These are phyloP conservation scores for Chara braunii DNA, from an alignment of 139 green algal species.

Conservation along the genomic window DNA sequence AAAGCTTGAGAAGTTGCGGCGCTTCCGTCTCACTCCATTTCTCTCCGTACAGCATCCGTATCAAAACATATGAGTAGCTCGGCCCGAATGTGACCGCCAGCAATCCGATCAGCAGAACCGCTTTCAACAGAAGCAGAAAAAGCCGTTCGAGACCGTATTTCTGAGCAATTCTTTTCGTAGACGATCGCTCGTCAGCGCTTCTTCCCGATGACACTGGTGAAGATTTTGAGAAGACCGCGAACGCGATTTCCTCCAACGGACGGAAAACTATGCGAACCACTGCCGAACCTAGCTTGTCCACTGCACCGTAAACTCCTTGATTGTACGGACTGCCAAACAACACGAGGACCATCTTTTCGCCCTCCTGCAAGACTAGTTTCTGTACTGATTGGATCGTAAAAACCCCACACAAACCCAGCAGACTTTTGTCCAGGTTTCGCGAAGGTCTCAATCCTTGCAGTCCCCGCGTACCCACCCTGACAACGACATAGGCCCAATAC, in stretches of 20 bases:
- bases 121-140: too few relatives aligned
- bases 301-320: constrained; percentile 43
- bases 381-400: constrained; percentile 40
- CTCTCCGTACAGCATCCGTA: constrained; percentile 28
- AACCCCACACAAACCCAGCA: constrained; percentile 20
- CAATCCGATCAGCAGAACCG: background rate
- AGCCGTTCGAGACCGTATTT: too few relatives aligned
- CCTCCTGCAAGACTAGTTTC: constrained; percentile 41
- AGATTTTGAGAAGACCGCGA: too few relatives aligned
- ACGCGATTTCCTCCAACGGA: constrained; percentile 47
- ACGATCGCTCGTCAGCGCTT: too few relatives aligned
- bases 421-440: background rate
- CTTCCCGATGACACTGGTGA: too few relatives aligned
- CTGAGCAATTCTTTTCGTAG: too few relatives aligned
- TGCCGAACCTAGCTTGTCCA: constrained; percentile 42
- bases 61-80: constrained; percentile 25
- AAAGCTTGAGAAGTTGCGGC: constrained; percentile 17
- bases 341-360: constrained; percentile 44
- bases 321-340: constrained; percentile 37
- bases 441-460: too few relatives aligned
- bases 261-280: constrained; percentile 40
- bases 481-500: too few relatives aligned
- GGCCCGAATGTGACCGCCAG: constrained; percentile 36
- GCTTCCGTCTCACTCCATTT: constrained; percentile 24
- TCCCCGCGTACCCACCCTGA: too few relatives aligned